phyloP scores from a whole-genome alignment of 2,329 filamentous ascomycete genomes.

The Cladosporium sphaerospermum region DNA sequence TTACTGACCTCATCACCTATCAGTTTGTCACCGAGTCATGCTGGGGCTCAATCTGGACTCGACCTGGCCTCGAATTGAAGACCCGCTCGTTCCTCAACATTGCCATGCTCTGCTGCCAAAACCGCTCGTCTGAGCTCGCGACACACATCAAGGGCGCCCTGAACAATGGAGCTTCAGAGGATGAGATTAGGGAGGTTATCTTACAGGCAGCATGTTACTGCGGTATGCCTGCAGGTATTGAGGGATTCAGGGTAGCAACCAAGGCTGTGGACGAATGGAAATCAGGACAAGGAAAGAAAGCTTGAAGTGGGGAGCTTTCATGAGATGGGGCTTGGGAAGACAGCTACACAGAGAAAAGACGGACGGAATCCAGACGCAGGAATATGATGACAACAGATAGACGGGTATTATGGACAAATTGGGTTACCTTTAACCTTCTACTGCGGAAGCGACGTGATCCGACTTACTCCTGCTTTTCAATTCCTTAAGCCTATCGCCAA shows the following conservation, averaged over 20 bases:
- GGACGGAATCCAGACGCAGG: too few relatives aligned
- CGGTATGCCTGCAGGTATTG: conserved; percentile 50
- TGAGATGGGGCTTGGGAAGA: neutral
- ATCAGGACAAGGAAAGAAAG: conserved; percentile 28
- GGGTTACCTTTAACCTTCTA: too few relatives aligned
- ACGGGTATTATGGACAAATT: too few relatives aligned
- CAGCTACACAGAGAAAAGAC: neutral
- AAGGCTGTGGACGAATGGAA: conserved; percentile 48
- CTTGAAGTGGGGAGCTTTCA: neutral
- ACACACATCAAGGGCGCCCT: conserved; percentile 58
- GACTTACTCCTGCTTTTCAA: conserved; percentile 30
- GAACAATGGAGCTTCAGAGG: conserved; percentile 56
- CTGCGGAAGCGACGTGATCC: neutral
- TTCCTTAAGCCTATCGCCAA: conserved; percentile 37
- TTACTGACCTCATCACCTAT: neutral
- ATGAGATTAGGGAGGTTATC: conserved; percentile 57
- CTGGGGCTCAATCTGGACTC: conserved; percentile 60
- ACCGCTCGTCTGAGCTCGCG: conserved; percentile 53
- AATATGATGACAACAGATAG: too few relatives aligned
- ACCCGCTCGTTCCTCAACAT: conserved; percentile 58
- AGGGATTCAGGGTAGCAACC: conserved; percentile 49
- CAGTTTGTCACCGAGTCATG: conserved; percentile 53
- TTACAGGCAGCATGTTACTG: conserved; percentile 48
- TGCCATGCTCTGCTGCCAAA: conserved; percentile 58
- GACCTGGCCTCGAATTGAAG: conserved; percentile 56